Evolutionary conservation across 345 rosid genomes (phyloP).

Genomic region (Isatis tinctoria): DNA sequence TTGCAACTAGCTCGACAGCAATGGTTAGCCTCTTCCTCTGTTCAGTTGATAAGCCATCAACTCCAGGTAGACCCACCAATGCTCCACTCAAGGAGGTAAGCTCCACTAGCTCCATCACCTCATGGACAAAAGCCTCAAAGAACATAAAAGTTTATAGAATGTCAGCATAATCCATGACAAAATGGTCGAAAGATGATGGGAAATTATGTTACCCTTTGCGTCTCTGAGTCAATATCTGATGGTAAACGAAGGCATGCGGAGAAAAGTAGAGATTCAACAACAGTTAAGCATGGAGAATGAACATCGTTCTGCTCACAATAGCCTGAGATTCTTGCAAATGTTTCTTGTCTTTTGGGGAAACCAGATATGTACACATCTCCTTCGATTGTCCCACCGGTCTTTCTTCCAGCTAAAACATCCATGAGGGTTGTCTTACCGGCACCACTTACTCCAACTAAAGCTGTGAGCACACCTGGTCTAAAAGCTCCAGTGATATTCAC

Average conservation of each 20-base stretch:
- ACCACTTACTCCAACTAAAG: slow-evolving; percentile 96
- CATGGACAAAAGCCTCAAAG: slow-evolving; percentile 88
- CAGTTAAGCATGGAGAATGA: slow-evolving; percentile 93
- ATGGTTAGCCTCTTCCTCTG: slow-evolving; percentile 93
- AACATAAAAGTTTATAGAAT: slow-evolving; percentile 10
- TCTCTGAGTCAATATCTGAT: slow-evolving; percentile 63
- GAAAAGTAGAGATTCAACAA: slow-evolving; percentile 90
- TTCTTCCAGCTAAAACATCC: slow-evolving; percentile 98
- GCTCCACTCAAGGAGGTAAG: slow-evolving; percentile 76
- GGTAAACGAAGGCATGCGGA: slow-evolving; percentile 95
- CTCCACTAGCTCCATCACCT: slow-evolving; percentile 99
- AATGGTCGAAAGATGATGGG: not conserved
- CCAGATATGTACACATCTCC: slow-evolving; percentile 84
- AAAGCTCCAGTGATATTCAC: slow-evolving; percentile 93
- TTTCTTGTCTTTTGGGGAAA: slow-evolving; percentile 87
- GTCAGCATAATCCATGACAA: slow-evolving; percentile 24
- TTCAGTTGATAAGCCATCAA: slow-evolving; percentile 91
- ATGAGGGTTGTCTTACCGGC: slow-evolving; percentile 99
- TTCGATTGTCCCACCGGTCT: slow-evolving; percentile 90
- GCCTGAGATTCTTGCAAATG: slow-evolving; percentile 95
- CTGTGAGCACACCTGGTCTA: slow-evolving; percentile 91
- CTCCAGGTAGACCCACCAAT: slow-evolving; percentile 92
- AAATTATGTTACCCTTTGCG: slow-evolving; percentile 57
- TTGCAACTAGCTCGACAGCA: slow-evolving; percentile 94
- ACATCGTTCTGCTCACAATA: slow-evolving; percentile 97